phyloP scores from a whole-genome alignment of 305 asterid genomes.

The Rubia tinctorum region DNA sequence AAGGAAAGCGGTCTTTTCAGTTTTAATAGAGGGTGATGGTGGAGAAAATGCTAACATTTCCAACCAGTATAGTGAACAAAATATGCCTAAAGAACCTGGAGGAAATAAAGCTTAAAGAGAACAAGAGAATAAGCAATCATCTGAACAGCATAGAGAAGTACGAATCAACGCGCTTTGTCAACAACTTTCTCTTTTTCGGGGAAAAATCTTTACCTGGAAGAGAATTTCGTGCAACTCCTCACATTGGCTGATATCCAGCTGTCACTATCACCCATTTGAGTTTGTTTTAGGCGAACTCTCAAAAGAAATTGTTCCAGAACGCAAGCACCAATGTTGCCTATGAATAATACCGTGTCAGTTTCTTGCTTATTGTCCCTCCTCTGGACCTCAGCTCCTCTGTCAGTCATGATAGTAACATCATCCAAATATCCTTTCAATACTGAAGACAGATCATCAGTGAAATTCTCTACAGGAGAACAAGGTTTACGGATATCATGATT shows the following conservation, averaged over 20 bases:
- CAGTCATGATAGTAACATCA: conserved; percentile 26
- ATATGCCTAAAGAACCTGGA: neutral
- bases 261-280: conserved; percentile 26
- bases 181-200: neutral
- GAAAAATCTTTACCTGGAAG: conserved; percentile 47
- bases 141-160: neutral
- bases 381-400: conserved; percentile 27
- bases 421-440: conserved; percentile 38
- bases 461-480: conserved; percentile 29
- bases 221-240: conserved; percentile 38
- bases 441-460: conserved; percentile 47
- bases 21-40: conserved; percentile 6
- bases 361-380: conserved; percentile 26
- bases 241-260: conserved; percentile 28
- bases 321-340: conserved; percentile 41
- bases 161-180: neutral
- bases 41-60: neutral
- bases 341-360: conserved; percentile 32
- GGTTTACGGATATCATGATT: conserved; percentile 29
- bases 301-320: conserved; percentile 42
- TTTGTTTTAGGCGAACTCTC: conserved; percentile 29
- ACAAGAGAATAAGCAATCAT: neutral
- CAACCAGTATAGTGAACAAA: neutral
- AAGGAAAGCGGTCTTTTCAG: conserved; percentile 7
- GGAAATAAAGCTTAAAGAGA: neutral